Evolutionary conservation across 306 rosid species (phyloP).

Genomic region (Sophora flavescens): DNA sequence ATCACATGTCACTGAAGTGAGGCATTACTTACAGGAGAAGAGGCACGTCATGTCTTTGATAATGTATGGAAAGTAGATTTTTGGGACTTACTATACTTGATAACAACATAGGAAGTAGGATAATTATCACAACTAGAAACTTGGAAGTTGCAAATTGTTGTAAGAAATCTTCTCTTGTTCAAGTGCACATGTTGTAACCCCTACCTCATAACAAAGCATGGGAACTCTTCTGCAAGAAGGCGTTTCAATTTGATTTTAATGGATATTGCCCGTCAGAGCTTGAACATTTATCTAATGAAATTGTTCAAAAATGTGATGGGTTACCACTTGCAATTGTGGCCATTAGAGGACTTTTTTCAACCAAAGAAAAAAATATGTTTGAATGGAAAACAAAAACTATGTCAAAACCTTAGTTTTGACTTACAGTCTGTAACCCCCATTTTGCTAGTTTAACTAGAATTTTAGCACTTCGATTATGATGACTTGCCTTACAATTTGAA

Average conservation of each 20-base stretch:
- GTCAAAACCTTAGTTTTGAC: not conserved
- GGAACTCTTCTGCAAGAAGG: slow-evolving; percentile 36
- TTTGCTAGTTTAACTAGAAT: slow-evolving; percentile 3
- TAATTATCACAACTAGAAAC: slow-evolving; percentile 32
- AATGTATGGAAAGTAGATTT: slow-evolving; percentile 15
- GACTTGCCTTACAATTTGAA: slow-evolving; percentile 41
- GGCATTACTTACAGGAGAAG: too few species aligned
- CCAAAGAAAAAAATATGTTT: not conserved
- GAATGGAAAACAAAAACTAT: not conserved
- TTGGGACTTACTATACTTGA: slow-evolving; percentile 30
- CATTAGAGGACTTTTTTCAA: not conserved
- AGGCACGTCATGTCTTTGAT: not conserved
- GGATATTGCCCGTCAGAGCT: slow-evolving; percentile 16
- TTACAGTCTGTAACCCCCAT: not conserved
- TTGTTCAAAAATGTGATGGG: not conserved
- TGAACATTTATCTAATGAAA: not conserved
- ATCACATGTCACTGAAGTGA: too few species aligned
- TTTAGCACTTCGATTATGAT: slow-evolving; percentile 29
- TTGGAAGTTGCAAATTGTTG: slow-evolving; percentile 9
- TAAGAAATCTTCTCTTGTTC: not conserved
- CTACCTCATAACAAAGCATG: not conserved
- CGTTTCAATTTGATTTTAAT: not conserved
- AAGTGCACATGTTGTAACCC: not conserved
- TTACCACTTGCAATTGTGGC: slow-evolving; percentile 20
- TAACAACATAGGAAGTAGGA: not conserved